These are phyloP conservation scores for Aegilops bicornis DNA, from an alignment of 176 grass and related monocot species.

Conservation along the genomic window DNA sequence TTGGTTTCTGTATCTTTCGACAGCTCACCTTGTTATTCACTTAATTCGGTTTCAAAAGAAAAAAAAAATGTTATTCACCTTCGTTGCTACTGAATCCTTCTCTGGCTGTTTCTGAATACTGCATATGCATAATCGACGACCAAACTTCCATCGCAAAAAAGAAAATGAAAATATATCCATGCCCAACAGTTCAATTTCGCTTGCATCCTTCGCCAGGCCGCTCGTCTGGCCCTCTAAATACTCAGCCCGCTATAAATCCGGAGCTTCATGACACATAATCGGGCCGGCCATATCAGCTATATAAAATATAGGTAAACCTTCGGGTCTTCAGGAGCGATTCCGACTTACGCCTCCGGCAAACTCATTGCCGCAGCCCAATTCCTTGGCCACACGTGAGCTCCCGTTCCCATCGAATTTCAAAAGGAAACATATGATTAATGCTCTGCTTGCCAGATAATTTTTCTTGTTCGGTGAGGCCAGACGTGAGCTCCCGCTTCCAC, in stretches of 20 bases:
- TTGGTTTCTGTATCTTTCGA: background rate
- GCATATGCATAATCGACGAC: background rate
- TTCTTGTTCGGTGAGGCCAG: background rate
- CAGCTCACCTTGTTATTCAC: background rate
- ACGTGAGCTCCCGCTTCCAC: background rate
- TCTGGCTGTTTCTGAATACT: background rate
- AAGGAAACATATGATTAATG: background rate
- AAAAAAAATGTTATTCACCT: background rate
- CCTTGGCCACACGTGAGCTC: background rate
- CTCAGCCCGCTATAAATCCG: too few species aligned
- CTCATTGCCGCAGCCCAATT: background rate
- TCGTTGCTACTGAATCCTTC: background rate
- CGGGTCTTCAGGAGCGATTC: background rate
- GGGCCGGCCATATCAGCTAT: too few species aligned
- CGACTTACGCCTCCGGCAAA: background rate
- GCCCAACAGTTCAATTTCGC: background rate
- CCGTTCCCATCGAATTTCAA: background rate
- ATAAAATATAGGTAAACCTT: too few species aligned
- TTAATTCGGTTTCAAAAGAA: background rate
- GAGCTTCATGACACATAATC: too few species aligned
- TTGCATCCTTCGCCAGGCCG: background rate
- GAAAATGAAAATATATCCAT: background rate
- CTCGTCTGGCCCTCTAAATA: too few species aligned
- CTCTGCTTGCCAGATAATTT: background rate
- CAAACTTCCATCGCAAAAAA: background rate